These are phyloP conservation scores for Diddensiella transvaalensis DNA, from an alignment of 805 yeast genomes.

Conservation along the genomic window DNA sequence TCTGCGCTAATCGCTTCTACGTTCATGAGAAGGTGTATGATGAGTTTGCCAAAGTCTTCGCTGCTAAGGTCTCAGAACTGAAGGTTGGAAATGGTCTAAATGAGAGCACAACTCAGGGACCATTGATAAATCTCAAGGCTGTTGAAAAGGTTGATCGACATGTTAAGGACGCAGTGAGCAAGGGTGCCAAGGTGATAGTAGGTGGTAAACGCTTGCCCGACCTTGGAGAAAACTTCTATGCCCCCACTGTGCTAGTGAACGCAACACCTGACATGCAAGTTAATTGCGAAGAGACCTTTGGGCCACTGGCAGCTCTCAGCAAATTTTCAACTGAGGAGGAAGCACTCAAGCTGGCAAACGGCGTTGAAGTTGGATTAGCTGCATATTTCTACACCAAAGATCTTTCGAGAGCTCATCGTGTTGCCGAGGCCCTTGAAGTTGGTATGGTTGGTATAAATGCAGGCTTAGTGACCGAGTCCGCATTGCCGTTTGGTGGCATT, in stretches of 20 bases:
- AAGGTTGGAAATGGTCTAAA: conserved; percentile 64
- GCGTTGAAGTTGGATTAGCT: conserved; percentile 69
- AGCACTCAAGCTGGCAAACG: conserved; percentile 59
- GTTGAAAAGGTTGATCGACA: conserved; percentile 59
- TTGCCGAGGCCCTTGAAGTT: conserved; percentile 63
- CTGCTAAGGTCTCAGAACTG: conserved; percentile 43
- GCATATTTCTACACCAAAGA: conserved; percentile 67
- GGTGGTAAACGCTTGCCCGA: conserved; percentile 59
- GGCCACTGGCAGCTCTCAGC: conserved; percentile 73
- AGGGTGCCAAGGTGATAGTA: conserved; percentile 57
- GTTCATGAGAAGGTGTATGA: conserved; percentile 67
- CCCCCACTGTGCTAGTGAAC: conserved; percentile 62
- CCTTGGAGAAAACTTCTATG: conserved; percentile 65
- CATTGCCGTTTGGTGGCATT: conserved; percentile 60
- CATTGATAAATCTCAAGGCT: conserved; percentile 63
- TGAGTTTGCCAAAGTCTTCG: conserved; percentile 51
- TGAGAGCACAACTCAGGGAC: conserved; percentile 65
- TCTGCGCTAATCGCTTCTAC: conserved; percentile 72
- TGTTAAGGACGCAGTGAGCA: conserved; percentile 60
- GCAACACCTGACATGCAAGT: conserved; percentile 57
- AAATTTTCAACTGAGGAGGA: conserved; percentile 64
- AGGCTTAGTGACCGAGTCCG: conserved; percentile 61
- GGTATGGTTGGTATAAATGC: conserved; percentile 85
- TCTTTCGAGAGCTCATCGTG: conserved; percentile 50
- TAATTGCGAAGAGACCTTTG: conserved; percentile 71